Evolutionary conservation across 2,329 filamentous ascomycete genomes (phyloP).

Genomic region (Sclerotinia spermophila): DNA sequence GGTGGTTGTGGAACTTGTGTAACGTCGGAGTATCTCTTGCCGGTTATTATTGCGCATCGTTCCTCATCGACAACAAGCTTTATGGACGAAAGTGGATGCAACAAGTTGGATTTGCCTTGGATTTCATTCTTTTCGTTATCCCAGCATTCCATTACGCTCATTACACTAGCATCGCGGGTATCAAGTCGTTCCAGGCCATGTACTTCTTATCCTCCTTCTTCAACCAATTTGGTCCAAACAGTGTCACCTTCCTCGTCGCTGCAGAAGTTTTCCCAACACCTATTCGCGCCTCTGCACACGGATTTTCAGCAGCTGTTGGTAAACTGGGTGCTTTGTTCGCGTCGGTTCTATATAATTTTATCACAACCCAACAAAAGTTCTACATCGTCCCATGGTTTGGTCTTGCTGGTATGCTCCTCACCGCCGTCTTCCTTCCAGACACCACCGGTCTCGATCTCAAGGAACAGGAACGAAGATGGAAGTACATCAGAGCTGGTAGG

Average conservation of each 20-base stretch:
- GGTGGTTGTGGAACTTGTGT: slow-evolving; percentile 89
- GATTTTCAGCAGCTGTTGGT: slow-evolving; percentile 86
- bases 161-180: slow-evolving; percentile 67
- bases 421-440: slow-evolving; percentile 85
- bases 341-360: slow-evolving; percentile 92
- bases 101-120: slow-evolving; percentile 87
- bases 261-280: slow-evolving; percentile 96
- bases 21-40: slow-evolving; percentile 82
- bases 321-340: slow-evolving; percentile 86
- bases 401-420: slow-evolving; percentile 78
- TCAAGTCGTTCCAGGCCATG: slow-evolving; percentile 94
- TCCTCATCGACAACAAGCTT: slow-evolving; percentile 51
- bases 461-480: slow-evolving; percentile 94
- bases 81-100: slow-evolving; percentile 97
- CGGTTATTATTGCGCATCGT: slow-evolving; percentile 78
- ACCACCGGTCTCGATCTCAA: slow-evolving; percentile 95
- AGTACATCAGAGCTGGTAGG: slow-evolving; percentile 74
- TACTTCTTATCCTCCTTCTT: slow-evolving; percentile 98
- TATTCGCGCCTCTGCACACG: slow-evolving; percentile 88
- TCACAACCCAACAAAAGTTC: slow-evolving; percentile 79
- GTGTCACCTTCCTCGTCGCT: slow-evolving; percentile 89
- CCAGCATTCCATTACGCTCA: slow-evolving; percentile 85
- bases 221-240: slow-evolving; percentile 96
- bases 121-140: slow-evolving; percentile 89
- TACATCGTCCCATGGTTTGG: slow-evolving; percentile 95